A percentile compares a stretch with the other conserved stretches of the same genome.
These are phyloP conservation scores for Exobasidium cylindrosporum DNA, from an alignment of 1,284 basidiomycete species.

Conservation along the genomic window DNA sequence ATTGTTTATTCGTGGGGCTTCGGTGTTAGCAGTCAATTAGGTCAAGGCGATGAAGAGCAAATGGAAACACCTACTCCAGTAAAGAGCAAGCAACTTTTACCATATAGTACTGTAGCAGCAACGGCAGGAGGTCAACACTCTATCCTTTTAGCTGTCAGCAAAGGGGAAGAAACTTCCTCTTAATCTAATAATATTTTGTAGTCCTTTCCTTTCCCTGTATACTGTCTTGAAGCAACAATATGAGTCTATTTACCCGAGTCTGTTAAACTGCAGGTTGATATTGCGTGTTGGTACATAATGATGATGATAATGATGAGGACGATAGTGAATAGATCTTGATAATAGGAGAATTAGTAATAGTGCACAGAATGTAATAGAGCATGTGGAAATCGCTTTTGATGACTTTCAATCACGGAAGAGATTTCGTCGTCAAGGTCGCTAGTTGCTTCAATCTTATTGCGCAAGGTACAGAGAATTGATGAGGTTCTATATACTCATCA, in stretches of 20 bases:
- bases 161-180: conserved; percentile 6
- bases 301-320: no score
- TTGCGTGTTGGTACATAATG: background rate
- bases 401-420: conserved; percentile 74
- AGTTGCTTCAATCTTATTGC: conserved; percentile 73
- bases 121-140: conserved; percentile 60
- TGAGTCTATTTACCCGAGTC: no score
- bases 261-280: no score
- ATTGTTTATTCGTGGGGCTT: conserved; percentile 83
- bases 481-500: conserved; percentile 12
- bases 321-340: no score
- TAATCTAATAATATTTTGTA: background rate
- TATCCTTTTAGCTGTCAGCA: conserved; percentile 53
- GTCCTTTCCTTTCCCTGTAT: background rate
- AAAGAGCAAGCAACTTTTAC: conserved; percentile 59
- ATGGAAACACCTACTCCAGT: conserved; percentile 67
- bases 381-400: conserved; percentile 87
- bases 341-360: conserved; percentile 31
- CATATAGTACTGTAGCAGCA: conserved; percentile 57
- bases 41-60: conserved; percentile 58
- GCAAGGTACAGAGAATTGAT: no score
- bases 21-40: conserved; percentile 63
- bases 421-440: conserved; percentile 89
- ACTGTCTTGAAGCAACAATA: no score
- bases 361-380: conserved; percentile 75